phyloP scores from a whole-genome alignment of 169 alveolate genomes.

The Theileria parva region DNA sequence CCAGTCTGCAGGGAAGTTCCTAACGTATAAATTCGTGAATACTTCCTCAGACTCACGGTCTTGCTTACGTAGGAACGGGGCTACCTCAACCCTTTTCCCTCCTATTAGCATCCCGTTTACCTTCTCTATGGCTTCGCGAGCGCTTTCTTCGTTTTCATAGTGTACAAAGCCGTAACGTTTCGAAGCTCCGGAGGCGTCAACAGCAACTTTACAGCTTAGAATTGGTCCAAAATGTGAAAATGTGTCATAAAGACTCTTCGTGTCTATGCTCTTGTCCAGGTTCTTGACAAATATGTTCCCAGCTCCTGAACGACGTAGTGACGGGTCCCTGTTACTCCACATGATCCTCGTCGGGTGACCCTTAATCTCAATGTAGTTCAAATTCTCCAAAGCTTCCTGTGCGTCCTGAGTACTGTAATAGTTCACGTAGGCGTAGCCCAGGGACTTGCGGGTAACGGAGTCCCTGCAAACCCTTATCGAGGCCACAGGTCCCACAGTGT shows the following conservation, averaged over 20 bases:
- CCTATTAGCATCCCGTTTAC: constrained; percentile 90
- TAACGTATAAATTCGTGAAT: constrained; percentile 88
- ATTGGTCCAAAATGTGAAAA: constrained; percentile 92
- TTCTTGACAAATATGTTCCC: constrained; percentile 94
- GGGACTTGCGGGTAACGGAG: constrained; percentile 85
- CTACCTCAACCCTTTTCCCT: constrained; percentile 87
- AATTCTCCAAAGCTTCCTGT: constrained; percentile 89
- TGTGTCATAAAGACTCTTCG: constrained; percentile 91
- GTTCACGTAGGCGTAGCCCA: constrained; percentile 93
- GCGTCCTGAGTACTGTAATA: constrained; percentile 88
- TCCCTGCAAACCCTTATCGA: constrained; percentile 92
- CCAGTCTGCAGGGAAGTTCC: constrained; percentile 89
- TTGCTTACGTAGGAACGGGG: constrained; percentile 84
- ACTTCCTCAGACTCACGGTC: constrained; percentile 73
- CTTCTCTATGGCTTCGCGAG: constrained; percentile 89
- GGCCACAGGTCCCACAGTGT: constrained; percentile 90
- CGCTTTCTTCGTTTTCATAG: constrained; percentile 90
- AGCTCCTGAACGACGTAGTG: constrained; percentile 89
- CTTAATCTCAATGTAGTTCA: constrained; percentile 88
- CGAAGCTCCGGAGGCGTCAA: constrained; percentile 84
- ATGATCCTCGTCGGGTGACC: constrained; percentile 91
- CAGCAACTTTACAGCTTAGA: constrained; percentile 91
- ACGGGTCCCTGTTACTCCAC: constrained; percentile 93
- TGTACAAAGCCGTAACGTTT: constrained; percentile 96
- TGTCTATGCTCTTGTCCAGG: constrained; percentile 89